Evolutionary conservation across 2,329 filamentous ascomycete genomes (phyloP).

Genomic region (Arachnopeziza araneosa): DNA sequence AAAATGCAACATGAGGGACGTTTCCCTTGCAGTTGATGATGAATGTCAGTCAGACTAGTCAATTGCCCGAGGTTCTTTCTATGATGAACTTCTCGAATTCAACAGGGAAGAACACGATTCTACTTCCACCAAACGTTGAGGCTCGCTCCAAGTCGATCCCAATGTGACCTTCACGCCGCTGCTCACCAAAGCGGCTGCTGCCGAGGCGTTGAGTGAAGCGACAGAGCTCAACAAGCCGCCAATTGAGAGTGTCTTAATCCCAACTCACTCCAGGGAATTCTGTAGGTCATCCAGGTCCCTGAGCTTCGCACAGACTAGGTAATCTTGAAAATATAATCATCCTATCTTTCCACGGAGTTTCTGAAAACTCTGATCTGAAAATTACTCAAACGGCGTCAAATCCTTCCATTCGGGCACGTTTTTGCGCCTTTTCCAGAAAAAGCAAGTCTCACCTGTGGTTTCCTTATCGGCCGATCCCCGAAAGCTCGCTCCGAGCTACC

Average conservation of each 20-base stretch:
- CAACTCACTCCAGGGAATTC: background rate
- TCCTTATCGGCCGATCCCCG: background rate
- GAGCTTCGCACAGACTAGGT: background rate
- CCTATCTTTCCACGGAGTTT: background rate
- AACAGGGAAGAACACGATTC: no score
- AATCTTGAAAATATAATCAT: no score
- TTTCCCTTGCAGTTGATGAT: no score
- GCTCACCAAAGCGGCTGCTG: background rate
- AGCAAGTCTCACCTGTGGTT: slow-evolving; percentile 34
- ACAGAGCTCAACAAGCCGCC: background rate
- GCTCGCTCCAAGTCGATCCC: no score
- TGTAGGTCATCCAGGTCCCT: background rate
- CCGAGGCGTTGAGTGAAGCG: background rate
- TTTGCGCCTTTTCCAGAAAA: slow-evolving; percentile 38
- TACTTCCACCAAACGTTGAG: no score
- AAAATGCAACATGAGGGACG: no score
- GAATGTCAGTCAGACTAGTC: no score
- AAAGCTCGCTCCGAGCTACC: background rate
- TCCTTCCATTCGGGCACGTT: slow-evolving; percentile 40
- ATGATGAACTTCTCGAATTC: no score
- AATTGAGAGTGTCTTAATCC: background rate
- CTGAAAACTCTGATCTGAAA: background rate
- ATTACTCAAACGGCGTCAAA: background rate
- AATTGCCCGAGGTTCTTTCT: no score
- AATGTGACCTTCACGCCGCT: background rate